Evolutionary conservation across 495 filamentous ascomycete genomes (phyloP).

Genomic region (Wilcoxina mikolae): DNA sequence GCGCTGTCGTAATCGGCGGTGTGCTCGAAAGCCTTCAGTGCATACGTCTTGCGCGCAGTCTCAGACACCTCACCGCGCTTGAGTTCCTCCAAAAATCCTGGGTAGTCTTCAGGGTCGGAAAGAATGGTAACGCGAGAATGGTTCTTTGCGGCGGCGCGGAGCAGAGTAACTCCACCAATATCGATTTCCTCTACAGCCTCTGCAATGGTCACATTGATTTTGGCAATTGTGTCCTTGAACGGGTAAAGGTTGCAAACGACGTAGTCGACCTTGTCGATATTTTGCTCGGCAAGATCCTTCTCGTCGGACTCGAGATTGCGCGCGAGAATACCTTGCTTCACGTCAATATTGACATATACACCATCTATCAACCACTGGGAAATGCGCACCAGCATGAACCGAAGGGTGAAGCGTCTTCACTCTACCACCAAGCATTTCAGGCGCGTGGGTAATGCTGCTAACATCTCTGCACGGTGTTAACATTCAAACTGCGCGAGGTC

Average conservation of each 20-base stretch:
- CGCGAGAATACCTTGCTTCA: constrained; percentile 57
- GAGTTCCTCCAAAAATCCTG: constrained; percentile 82
- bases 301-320: constrained; percentile 84
- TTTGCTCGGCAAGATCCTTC: constrained; percentile 91
- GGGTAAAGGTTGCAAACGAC: constrained; percentile 98
- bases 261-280: constrained; percentile 94
- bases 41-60: constrained; percentile 66
- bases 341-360: constrained; percentile 7
- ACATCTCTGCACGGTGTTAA: constrained; percentile 52
- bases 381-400: constrained; percentile 54
- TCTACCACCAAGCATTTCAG: constrained; percentile 89
- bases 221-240: constrained; percentile 93
- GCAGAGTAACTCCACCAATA: constrained; percentile 91
- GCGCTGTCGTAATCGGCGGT: constrained; percentile 94
- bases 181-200: constrained; percentile 98
- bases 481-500: constrained; percentile 5
- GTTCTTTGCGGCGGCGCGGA: constrained; percentile 95
- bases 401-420: constrained; percentile 96
- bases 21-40: constrained; percentile 93
- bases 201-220: constrained; percentile 87
- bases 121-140: constrained; percentile 88
- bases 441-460: constrained; percentile 92
- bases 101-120: constrained; percentile 82
- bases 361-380: constrained; percentile 9
- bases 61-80: constrained; percentile 73